phyloP scores from a whole-genome alignment of 2,329 filamentous ascomycete genomes.

The Rachicladosporium sp. region DNA sequence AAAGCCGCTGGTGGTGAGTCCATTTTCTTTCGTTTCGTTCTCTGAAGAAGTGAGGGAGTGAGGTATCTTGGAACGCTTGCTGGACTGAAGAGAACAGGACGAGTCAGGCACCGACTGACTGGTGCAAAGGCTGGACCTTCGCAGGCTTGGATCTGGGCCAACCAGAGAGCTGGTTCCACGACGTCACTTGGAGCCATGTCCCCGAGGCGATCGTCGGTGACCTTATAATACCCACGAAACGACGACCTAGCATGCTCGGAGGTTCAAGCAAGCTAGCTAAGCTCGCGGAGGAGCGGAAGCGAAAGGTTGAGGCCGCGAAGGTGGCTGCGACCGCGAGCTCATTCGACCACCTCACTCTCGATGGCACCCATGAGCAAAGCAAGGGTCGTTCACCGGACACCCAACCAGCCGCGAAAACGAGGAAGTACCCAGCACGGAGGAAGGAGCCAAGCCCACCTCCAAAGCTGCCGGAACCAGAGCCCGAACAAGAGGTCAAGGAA shows the following conservation, averaged over 20 bases:
- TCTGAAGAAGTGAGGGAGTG: neutral
- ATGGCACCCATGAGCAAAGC: too few species aligned
- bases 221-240: constrained; percentile 45
- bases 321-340: constrained; percentile 32
- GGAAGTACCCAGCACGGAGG: constrained; percentile 18
- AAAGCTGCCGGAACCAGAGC: constrained; percentile 4
- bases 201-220: constrained; percentile 51
- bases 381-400: too few species aligned
- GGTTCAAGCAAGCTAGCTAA: constrained; percentile 86
- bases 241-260: constrained; percentile 60
- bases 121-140: neutral
- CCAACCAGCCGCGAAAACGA: neutral
- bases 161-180: constrained; percentile 56
- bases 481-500: constrained; percentile 12
- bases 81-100: neutral
- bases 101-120: constrained; percentile 3
- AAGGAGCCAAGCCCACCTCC: constrained; percentile 18
- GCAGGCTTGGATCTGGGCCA: too few species aligned
- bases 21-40: constrained; percentile 3
- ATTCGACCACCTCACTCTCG: constrained; percentile 5
- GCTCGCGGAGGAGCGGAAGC: constrained; percentile 73
- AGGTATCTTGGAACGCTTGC: neutral
- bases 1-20: constrained; percentile 33
- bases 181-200: constrained; percentile 74
- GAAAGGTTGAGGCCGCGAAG: constrained; percentile 50